These are phyloP conservation scores for Colletotrichum aenigma DNA, from an alignment of 2,329 filamentous ascomycete genomes.

Conservation along the genomic window DNA sequence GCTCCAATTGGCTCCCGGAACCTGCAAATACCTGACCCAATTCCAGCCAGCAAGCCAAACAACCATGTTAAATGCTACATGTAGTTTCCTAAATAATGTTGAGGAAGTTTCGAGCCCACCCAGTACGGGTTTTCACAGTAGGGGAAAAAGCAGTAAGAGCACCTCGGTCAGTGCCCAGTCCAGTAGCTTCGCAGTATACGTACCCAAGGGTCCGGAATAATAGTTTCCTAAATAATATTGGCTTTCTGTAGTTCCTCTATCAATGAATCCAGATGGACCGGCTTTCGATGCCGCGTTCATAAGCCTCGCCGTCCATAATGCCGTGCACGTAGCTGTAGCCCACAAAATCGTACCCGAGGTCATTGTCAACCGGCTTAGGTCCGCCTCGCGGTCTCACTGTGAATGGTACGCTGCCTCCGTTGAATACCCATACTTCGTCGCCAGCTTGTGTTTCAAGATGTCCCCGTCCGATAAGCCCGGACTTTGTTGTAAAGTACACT, in stretches of 20 bases:
- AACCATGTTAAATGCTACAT: not conserved
- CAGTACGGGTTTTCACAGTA: too few species aligned
- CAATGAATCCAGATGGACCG: not conserved
- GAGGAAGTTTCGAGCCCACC: too few species aligned
- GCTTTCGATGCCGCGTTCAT: not conserved
- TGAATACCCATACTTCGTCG: not conserved
- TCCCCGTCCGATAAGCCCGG: not conserved
- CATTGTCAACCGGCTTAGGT: not conserved
- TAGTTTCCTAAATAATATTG: fast-evolving
- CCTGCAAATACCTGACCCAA: fast-evolving
- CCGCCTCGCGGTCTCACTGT: not conserved
- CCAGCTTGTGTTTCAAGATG: not conserved
- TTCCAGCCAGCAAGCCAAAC: not conserved
- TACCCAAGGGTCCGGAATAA: too few species aligned
- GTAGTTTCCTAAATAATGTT: not conserved
- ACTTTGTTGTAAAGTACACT: not conserved
- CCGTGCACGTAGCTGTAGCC: not conserved
- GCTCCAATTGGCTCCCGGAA: not conserved
- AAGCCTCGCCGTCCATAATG: not conserved
- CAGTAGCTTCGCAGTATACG: too few species aligned
- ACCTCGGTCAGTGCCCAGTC: too few species aligned
- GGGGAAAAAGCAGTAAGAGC: too few species aligned
- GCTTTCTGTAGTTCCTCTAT: not conserved
- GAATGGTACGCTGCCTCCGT: not conserved
- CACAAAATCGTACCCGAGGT: not conserved